Evolutionary conservation across 345 rosid species (phyloP).

Genomic region (Syzygium oleosum): DNA sequence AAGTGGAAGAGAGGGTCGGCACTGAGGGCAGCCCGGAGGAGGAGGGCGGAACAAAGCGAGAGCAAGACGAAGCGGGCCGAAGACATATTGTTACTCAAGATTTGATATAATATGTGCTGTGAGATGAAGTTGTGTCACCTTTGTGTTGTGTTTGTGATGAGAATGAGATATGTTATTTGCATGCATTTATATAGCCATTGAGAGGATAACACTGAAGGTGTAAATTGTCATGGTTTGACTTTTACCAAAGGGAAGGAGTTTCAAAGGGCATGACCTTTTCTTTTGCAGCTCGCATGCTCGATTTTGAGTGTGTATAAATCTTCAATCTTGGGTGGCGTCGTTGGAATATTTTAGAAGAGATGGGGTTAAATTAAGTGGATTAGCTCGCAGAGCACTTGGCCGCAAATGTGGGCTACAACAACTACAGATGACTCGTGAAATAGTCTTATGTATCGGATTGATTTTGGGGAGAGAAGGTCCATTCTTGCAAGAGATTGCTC

Average conservation of each 20-base stretch:
- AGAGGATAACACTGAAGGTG: background rate
- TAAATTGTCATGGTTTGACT: background rate
- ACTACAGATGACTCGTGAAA: background rate
- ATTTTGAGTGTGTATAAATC: background rate
- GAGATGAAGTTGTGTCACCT: background rate
- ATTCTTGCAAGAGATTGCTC: background rate
- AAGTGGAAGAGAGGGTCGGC: constrained; percentile 27
- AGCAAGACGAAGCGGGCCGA: background rate
- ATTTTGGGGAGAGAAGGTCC: background rate
- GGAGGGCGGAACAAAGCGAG: constrained; percentile 5
- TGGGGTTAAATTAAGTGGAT: background rate
- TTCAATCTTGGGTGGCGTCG: background rate
- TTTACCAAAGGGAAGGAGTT: background rate
- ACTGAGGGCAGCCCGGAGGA: constrained; percentile 18
- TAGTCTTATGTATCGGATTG: background rate
- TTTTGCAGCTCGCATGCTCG: background rate
- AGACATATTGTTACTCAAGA: constrained; percentile 5
- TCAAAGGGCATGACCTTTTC: background rate
- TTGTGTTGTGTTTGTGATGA: background rate
- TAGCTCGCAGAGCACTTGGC: background rate
- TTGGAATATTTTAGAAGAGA: background rate
- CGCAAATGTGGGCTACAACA: background rate
- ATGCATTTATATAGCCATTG: background rate
- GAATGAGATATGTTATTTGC: background rate
- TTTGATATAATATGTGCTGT: background rate